Evolutionary conservation across 2,329 filamentous ascomycete species (phyloP), one percentile per base, ranked within the genome.

Genomic region (Penicillium janthinellum): DNA sequence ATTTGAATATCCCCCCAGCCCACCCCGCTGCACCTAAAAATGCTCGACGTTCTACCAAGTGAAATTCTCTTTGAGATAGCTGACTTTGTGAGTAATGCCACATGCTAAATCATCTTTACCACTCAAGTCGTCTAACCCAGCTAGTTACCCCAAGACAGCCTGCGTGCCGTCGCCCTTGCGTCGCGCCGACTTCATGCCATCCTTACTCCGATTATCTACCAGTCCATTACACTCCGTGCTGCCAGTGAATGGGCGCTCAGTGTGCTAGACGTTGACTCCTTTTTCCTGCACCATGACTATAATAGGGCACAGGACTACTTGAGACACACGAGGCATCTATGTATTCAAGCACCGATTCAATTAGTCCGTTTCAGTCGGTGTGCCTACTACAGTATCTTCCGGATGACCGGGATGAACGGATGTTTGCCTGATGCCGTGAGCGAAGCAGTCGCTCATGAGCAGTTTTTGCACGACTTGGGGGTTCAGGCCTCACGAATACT

Each of bases 221-320:
- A 39, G 34, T 28, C 28, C 2, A 6, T 56, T 17, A 22, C 52
- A n/a, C 49, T 56, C 47, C 17, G 39, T 14, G 47, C 52, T 15
- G 28, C n/a, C 14, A 55, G 52, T 47, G 57, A 59, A 10, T 59
- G 57, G 57, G 57, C 57, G 12, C 39, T 59, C 28, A 56, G 56
- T 39, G 44, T 56, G 14, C 41, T 59, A 7, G 42, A 59, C 38
- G 31, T 59, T 20, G 51, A 55, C 17, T 38, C 51, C 17, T 59
- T 59, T 38, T 54, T 59, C 35, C 51, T 45, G 42, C 28, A 50
- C 8, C 44, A 41, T 4, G 39, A 42, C 39, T n/a, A 10, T n/a
- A 17, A 17, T 17, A 10, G 39, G 39, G 17, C 41, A 17, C n/a
- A 28, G 14, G 28, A 10, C 39, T 54, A 47, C 39, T 50, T 58